Evolutionary conservation across 495 filamentous ascomycete species (phyloP).

Genomic region (Neurospora sp.): DNA sequence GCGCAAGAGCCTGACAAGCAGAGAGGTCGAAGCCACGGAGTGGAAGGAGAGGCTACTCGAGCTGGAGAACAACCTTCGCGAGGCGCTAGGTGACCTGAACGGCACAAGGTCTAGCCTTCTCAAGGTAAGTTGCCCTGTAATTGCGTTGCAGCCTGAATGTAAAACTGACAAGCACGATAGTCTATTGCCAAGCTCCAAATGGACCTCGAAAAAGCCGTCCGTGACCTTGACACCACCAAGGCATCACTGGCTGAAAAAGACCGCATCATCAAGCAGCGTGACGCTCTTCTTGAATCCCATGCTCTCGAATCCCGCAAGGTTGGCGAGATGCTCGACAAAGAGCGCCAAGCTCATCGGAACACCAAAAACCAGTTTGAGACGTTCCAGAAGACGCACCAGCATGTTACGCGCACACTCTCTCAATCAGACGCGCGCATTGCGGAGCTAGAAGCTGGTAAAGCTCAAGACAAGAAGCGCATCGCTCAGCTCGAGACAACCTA

Average conservation of each 20-base stretch:
- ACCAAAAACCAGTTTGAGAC: slow-evolving; percentile 82
- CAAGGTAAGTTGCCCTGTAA: slow-evolving; percentile 36
- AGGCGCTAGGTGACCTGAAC: slow-evolving; percentile 70
- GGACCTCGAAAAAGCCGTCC: slow-evolving; percentile 71
- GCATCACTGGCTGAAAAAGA: slow-evolving; percentile 77
- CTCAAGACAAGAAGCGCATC: slow-evolving; percentile 64
- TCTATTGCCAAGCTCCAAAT: slow-evolving; percentile 80
- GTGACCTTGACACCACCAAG: slow-evolving; percentile 70
- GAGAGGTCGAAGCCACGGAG: slow-evolving; percentile 78
- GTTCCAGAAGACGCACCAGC: slow-evolving; percentile 75
- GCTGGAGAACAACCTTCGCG: slow-evolving; percentile 76
- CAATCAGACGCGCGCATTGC: slow-evolving; percentile 74
- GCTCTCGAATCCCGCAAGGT: slow-evolving; percentile 78
- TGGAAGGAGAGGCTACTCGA: slow-evolving; percentile 86
- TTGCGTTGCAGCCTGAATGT: background rate
- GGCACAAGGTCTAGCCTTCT: slow-evolving; percentile 82
- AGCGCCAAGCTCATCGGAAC: slow-evolving; percentile 71
- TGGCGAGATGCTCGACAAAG: slow-evolving; percentile 82
- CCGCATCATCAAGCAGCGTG: slow-evolving; percentile 79
- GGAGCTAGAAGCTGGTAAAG: slow-evolving; percentile 69
- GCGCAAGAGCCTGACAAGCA: slow-evolving; percentile 67
- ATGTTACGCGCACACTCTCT: slow-evolving; percentile 68
- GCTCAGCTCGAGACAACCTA: slow-evolving; percentile 63
- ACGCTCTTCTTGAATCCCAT: slow-evolving; percentile 79
- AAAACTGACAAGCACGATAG: slow-evolving; percentile 26